These are phyloP conservation scores for Claviceps arundinis DNA, from an alignment of 2,329 filamentous ascomycete genomes.

Conservation along the genomic window DNA sequence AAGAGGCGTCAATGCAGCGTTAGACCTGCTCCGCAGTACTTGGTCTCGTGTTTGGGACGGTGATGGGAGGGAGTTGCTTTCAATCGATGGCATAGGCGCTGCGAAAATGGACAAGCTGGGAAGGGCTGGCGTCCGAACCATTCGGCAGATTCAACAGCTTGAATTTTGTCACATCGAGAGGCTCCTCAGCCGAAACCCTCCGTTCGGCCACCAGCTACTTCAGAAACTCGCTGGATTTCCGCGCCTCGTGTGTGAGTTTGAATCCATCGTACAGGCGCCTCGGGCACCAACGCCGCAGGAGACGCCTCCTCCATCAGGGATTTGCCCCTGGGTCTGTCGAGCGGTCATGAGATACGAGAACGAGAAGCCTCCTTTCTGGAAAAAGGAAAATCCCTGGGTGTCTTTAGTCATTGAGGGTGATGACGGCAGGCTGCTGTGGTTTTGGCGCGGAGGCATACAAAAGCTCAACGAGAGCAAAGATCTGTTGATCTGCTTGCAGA, in stretches of 20 bases:
- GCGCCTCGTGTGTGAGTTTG: slow-evolving; percentile 27
- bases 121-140: slow-evolving; percentile 53
- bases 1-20: slow-evolving; percentile 49
- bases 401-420: slow-evolving; percentile 59
- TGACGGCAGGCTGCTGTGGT: slow-evolving; percentile 46
- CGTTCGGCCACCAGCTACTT: slow-evolving; percentile 62
- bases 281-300: neutral
- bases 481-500: slow-evolving; percentile 39
- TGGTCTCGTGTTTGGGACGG: slow-evolving; percentile 71
- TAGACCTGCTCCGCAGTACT: slow-evolving; percentile 68
- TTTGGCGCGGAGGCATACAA: slow-evolving; percentile 47
- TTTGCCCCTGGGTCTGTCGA: slow-evolving; percentile 33
- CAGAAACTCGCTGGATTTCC: slow-evolving; percentile 59
- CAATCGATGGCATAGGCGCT: slow-evolving; percentile 66
- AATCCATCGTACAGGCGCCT: slow-evolving; percentile 15
- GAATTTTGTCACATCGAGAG: slow-evolving; percentile 65
- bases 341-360: slow-evolving; percentile 62
- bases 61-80: slow-evolving; percentile 65
- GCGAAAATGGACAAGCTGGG: slow-evolving; percentile 64
- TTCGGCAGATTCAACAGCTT: slow-evolving; percentile 54
- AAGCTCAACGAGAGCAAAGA: slow-evolving; percentile 48
- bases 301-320: neutral
- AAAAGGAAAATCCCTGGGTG: slow-evolving; percentile 49
- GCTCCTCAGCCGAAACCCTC: slow-evolving; percentile 64
- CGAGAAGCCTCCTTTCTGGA: slow-evolving; percentile 45